A percentile compares a stretch with the other conserved stretches of the same genome.
Conservation (phyloP, 2,329 filamentous ascomycete species). For the Hymenoscyphus occultus region DNA sequence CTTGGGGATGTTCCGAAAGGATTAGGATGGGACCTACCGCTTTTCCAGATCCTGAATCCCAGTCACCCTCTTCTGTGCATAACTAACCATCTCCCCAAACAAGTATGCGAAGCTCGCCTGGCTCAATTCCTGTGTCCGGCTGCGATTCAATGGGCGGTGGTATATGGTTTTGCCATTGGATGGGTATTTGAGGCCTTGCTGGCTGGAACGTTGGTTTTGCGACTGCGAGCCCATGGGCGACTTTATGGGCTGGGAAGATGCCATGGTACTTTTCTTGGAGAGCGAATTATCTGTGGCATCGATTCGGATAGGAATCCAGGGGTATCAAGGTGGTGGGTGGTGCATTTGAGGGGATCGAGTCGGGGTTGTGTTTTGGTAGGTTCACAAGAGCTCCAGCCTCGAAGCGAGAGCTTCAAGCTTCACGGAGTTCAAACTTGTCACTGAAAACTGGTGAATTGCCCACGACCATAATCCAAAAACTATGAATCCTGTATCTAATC, state of each 20-base stretch:
- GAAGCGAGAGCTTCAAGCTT: slow-evolving; percentile 10
- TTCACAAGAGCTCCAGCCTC: slow-evolving; percentile 10
- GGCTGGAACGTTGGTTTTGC: slow-evolving; percentile 30
- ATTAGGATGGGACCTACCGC: slow-evolving; percentile 54
- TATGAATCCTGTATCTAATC: not conserved
- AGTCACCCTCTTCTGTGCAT: slow-evolving; percentile 85
- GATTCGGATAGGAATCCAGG: slow-evolving; percentile 11
- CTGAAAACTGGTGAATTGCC: not conserved
- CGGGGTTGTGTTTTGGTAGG: slow-evolving; percentile 7
- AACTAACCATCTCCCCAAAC: slow-evolving; percentile 94
- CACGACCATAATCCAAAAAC: not conserved
- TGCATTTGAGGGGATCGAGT: slow-evolving; percentile 8
- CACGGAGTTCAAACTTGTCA: not conserved
- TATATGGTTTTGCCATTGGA: slow-evolving; percentile 97
- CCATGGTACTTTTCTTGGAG: slow-evolving; percentile 28
- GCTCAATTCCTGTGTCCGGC: slow-evolving; percentile 83
- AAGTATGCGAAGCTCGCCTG: slow-evolving; percentile 93
- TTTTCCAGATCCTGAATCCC: slow-evolving; percentile 93
- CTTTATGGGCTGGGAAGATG: slow-evolving; percentile 35
- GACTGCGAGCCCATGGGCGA: slow-evolving; percentile 25
- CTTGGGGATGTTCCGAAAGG: not conserved
- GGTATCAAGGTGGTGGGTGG: slow-evolving; percentile 15
- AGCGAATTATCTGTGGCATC: slow-evolving; percentile 17
- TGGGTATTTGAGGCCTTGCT: slow-evolving; percentile 75
- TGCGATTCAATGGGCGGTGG: slow-evolving; percentile 88